Conservation (phyloP, 768 basidiomycete species). For the Russula ochroleuca region DNA sequence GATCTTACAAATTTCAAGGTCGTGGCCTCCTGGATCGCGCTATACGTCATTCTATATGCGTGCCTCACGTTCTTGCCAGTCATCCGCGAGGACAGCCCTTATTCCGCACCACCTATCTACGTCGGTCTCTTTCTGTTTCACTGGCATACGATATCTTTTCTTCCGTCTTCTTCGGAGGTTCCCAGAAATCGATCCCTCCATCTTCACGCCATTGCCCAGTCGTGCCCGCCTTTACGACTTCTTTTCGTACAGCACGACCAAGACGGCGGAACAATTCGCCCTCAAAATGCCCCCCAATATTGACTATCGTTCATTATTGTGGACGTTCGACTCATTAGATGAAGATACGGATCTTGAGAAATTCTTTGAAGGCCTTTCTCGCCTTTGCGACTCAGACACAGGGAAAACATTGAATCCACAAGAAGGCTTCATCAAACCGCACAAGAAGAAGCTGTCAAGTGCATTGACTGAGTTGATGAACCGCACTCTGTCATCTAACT, state of each 20-base stretch:
- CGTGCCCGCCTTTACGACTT: not conserved
- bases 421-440: not conserved
- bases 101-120: conserved; percentile 8
- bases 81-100: conserved; percentile 9
- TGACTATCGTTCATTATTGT: not conserved
- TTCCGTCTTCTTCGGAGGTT: not conserved
- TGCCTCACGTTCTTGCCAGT: conserved; percentile 19
- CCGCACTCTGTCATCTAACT: conserved; percentile 8
- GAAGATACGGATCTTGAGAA: conserved; percentile 9
- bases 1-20: conserved; percentile 21
- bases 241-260: not conserved
- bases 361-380: conserved; percentile 16
- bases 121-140: not conserved
- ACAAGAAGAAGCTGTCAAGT: not conserved
- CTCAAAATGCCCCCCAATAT: not conserved
- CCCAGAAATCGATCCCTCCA: no score
- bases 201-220: no score
- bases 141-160: not conserved
- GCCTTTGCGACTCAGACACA: not conserved
- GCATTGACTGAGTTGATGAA: conserved; percentile 8
- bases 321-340: conserved; percentile 10
- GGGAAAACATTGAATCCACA: not conserved
- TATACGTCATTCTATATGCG: conserved; percentile 24
- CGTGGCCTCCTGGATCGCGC: conserved; percentile 7
- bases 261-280: conserved; percentile 1